Evolutionary conservation across 202 grass and related monocot species (phyloP).

Genomic region (Zizania palustris): DNA sequence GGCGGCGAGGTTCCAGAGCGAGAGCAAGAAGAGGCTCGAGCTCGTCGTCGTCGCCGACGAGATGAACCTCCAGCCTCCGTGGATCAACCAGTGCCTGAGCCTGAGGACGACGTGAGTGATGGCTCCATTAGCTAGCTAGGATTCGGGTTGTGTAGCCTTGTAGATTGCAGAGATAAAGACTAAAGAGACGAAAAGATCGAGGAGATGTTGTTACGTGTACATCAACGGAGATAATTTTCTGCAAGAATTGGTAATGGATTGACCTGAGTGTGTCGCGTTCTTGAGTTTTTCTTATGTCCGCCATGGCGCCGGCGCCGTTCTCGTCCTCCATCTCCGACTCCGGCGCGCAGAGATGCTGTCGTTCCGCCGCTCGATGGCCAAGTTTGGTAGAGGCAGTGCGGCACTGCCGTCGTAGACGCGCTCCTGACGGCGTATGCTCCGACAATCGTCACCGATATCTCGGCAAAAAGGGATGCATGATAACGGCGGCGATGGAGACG

Average conservation of each 20-base stretch:
- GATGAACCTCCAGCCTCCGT: conserved; percentile 32
- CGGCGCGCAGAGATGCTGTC: too few species aligned
- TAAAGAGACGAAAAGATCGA: not conserved
- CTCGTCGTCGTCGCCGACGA: conserved; percentile 11
- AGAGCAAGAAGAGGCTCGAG: conserved; percentile 36
- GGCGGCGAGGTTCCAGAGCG: conserved; percentile 33
- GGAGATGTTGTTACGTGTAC: conserved; percentile 18
- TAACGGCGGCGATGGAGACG: not conserved
- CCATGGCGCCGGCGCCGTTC: not conserved
- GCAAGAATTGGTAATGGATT: not conserved
- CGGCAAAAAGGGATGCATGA: too few species aligned
- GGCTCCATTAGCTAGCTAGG: conserved; percentile 2
- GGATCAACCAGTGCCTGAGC: conserved; percentile 52
- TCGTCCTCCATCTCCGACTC: not conserved
- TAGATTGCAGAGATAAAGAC: conserved; percentile 15
- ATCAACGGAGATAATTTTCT: conserved; percentile 34
- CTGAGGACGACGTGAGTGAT: conserved; percentile 38
- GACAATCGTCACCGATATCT: too few species aligned
- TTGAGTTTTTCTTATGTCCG: not conserved
- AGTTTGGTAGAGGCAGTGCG: too few species aligned
- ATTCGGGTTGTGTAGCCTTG: not conserved
- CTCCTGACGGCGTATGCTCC: too few species aligned
- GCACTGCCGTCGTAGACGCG: too few species aligned
- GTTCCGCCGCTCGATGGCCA: too few species aligned
- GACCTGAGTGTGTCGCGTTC: not conserved